phyloP scores from a whole-genome alignment of 192 early-diverging fungal species.

The Coemansia pectinata region DNA sequence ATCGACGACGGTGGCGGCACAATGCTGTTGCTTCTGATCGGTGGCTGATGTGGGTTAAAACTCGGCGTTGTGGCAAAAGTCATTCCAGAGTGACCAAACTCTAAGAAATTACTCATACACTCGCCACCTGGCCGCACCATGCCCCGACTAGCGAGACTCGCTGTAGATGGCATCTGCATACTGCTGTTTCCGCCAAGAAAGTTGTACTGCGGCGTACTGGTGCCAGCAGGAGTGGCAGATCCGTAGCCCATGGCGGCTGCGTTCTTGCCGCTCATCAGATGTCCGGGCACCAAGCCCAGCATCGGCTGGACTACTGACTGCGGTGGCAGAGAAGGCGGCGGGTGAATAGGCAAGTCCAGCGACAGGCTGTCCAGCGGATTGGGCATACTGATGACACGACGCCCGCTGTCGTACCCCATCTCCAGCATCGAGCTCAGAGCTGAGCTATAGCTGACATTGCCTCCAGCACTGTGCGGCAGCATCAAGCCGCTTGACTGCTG shows the following conservation, averaged over 20 bases:
- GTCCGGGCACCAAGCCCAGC: neutral
- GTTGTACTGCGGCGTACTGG: neutral
- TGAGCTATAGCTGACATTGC: neutral
- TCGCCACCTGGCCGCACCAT: neutral
- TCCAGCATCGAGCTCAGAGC: constrained; percentile 32
- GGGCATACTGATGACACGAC: constrained; percentile 53
- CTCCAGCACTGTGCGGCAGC: neutral
- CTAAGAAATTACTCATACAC: neutral
- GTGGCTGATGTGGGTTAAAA: neutral
- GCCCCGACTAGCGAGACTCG: neutral
- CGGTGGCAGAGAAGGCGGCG: constrained; percentile 20
- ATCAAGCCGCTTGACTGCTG: neutral
- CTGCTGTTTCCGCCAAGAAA: neutral
- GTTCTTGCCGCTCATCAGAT: neutral
- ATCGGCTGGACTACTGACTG: constrained; percentile 16
- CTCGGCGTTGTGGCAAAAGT: neutral
- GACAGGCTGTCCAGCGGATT: constrained; percentile 49
- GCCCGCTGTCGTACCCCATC: constrained; percentile 36
- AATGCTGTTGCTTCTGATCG: neutral
- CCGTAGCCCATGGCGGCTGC: neutral
- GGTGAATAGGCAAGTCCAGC: constrained; percentile 45
- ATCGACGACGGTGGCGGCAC: neutral
- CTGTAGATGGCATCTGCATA: neutral
- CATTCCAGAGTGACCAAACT: neutral
- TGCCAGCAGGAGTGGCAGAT: neutral